These are phyloP conservation scores for Tricholoma bakamatsutake DNA, from an alignment of 768 basidiomycete species.

Conservation along the genomic window DNA sequence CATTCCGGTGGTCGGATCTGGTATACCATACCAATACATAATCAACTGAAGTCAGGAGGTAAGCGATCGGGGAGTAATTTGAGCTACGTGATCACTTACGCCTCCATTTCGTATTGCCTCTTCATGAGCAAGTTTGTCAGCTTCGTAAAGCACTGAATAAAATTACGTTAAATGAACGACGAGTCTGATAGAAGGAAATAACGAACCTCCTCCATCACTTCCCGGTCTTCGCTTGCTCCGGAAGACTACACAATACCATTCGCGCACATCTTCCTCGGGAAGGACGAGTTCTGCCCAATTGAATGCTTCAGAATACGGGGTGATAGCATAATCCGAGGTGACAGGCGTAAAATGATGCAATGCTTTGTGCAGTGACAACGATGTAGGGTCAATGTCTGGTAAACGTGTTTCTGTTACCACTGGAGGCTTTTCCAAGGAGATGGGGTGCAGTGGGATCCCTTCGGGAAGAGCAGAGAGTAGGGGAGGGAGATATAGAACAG, in stretches of 20 bases:
- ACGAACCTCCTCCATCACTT: slow-evolving; percentile 61
- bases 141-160: slow-evolving; percentile 68
- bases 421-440: slow-evolving; percentile 33
- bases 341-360: slow-evolving; percentile 70
- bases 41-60: slow-evolving; percentile 47
- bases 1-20: slow-evolving; percentile 64
- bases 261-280: slow-evolving; percentile 65
- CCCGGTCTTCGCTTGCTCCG: slow-evolving; percentile 68
- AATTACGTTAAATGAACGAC: slow-evolving; percentile 4
- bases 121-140: slow-evolving; percentile 84
- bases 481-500: slow-evolving; percentile 80
- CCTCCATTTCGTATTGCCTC: slow-evolving; percentile 88
- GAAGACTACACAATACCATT: slow-evolving; percentile 94
- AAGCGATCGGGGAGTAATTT: not conserved
- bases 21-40: slow-evolving; percentile 93
- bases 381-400: slow-evolving; percentile 81
- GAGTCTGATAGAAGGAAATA: not conserved
- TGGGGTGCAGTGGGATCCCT: slow-evolving; percentile 23
- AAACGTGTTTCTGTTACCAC: slow-evolving; percentile 67
- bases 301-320: slow-evolving; percentile 72
- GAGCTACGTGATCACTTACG: slow-evolving; percentile 35
- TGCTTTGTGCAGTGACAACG: slow-evolving; percentile 80
- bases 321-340: slow-evolving; percentile 52
- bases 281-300: slow-evolving; percentile 78
- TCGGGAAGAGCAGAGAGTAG: slow-evolving; percentile 72